Evolutionary conservation across 805 yeast genomes (phyloP).

Genomic region (Scheffersomyces ergatensis): DNA sequence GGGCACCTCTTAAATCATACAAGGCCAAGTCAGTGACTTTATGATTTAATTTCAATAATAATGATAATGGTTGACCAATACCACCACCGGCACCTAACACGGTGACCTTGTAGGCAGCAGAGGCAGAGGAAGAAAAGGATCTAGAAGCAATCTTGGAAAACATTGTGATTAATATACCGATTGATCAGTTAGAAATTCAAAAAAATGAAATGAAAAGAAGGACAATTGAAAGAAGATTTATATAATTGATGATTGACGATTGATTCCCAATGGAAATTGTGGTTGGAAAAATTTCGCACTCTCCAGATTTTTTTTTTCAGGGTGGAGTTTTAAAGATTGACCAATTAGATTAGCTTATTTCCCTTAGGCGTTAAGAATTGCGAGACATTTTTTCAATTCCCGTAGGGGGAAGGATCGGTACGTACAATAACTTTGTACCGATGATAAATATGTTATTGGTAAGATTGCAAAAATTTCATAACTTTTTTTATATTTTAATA

Average conservation of each 20-base stretch:
- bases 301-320: conserved; percentile 1
- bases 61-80: conserved; percentile 67
- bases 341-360: conserved; percentile 2
- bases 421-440: no score
- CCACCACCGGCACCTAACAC: conserved; percentile 90
- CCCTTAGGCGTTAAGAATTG: neutral
- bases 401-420: no score
- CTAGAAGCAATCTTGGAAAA: conserved; percentile 56
- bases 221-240: neutral
- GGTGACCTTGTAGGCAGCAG: conserved; percentile 68
- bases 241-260: neutral
- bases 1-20: conserved; percentile 88
- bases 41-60: conserved; percentile 79
- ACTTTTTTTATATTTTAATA: no score
- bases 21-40: conserved; percentile 83
- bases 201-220: conserved; percentile 1
- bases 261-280: neutral
- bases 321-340: no score
- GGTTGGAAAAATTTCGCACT: neutral
- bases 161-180: no score
- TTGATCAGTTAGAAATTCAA: no score
- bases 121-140: conserved; percentile 65
- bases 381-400: neutral
- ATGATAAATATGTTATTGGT: no score
- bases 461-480: no score